These are phyloP conservation scores for Harringtonia lauricola DNA, from an alignment of 2,329 filamentous ascomycete species.

Conservation along the genomic window DNA sequence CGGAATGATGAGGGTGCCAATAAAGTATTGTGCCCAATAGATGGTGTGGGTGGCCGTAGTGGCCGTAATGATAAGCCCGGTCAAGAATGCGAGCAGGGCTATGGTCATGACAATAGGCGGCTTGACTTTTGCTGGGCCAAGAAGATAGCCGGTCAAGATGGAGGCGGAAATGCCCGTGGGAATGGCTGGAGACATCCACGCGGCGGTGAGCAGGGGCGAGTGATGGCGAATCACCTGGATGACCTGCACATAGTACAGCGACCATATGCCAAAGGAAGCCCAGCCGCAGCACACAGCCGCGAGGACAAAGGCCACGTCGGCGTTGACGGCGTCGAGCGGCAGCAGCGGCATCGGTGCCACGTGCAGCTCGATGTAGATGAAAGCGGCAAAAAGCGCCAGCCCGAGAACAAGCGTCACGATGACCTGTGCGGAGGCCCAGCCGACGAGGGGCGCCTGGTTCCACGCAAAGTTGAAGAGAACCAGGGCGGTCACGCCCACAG, in stretches of 20 bases:
- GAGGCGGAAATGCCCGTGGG: too few species aligned
- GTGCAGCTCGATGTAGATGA: conserved; percentile 10
- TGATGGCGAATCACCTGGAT: conserved; percentile 27
- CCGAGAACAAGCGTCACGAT: conserved; percentile 10
- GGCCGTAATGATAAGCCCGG: conserved; percentile 23
- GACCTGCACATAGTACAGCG: conserved; percentile 12
- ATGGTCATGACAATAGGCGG: conserved; percentile 30
- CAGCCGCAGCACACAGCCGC: conserved; percentile 9
- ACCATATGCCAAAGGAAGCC: conserved; percentile 12
- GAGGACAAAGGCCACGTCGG: conserved; percentile 9
- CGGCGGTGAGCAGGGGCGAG: conserved; percentile 23
- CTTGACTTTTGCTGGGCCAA: too few species aligned
- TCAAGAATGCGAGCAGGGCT: conserved; percentile 21
- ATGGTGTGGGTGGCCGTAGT: conserved; percentile 32
- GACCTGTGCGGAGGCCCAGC: conserved; percentile 12
- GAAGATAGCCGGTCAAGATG: too few species aligned
- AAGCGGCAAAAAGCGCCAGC: conserved; percentile 9
- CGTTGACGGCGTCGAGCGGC: conserved; percentile 11
- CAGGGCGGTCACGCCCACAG: conserved; percentile 7
- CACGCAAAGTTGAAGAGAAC: conserved; percentile 14
- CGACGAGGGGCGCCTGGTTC: conserved; percentile 12
- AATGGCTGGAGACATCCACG: too few species aligned
- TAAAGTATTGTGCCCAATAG: conserved; percentile 33
- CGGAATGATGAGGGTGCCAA: conserved; percentile 19
- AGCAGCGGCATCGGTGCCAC: conserved; percentile 9